Evolutionary conservation across 495 filamentous ascomycete genomes (phyloP).

Genomic region (Penicillium cataractarum): DNA sequence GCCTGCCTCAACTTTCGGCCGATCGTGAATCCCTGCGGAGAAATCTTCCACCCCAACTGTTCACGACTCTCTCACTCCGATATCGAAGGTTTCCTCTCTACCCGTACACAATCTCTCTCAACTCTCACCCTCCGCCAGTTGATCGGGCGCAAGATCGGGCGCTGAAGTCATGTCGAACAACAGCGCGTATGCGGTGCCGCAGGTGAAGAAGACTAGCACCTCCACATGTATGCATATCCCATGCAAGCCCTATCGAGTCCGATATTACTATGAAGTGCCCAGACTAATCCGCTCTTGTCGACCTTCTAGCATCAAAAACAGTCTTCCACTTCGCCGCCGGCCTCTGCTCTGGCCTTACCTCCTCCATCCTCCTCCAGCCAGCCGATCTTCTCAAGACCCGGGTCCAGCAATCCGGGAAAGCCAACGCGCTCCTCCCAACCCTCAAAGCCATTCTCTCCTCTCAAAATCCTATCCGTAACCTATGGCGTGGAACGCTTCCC

Average conservation of each 20-base stretch:
- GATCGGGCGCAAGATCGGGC: slow-evolving; percentile 7
- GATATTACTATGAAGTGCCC: background rate
- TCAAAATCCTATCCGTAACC: slow-evolving; percentile 64
- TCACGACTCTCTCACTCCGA: slow-evolving; percentile 17
- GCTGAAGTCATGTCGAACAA: slow-evolving; percentile 40
- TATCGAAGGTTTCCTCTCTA: slow-evolving; percentile 8
- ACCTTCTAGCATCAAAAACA: slow-evolving; percentile 45
- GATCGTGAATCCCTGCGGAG: slow-evolving; percentile 18
- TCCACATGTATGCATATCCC: slow-evolving; percentile 34
- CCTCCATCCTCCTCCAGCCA: slow-evolving; percentile 89
- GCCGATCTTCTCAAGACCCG: slow-evolving; percentile 96
- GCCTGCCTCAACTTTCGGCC: slow-evolving; percentile 9
- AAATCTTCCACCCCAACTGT: slow-evolving; percentile 10
- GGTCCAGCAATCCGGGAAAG: slow-evolving; percentile 68
- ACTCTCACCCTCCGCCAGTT: background rate
- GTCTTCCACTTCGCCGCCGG: slow-evolving; percentile 88
- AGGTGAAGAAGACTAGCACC: slow-evolving; percentile 34
- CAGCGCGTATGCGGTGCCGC: slow-evolving; percentile 36
- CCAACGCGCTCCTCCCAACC: slow-evolving; percentile 66
- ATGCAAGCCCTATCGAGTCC: background rate
- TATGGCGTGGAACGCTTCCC: slow-evolving; percentile 94
- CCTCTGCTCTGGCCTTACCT: slow-evolving; percentile 80
- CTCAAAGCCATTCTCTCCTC: slow-evolving; percentile 68
- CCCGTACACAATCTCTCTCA: background rate
- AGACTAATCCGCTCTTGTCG: slow-evolving; percentile 3